phyloP scores from a whole-genome alignment of 2,329 filamentous ascomycete genomes.

The Stachybotrys chlorohalonatus region DNA sequence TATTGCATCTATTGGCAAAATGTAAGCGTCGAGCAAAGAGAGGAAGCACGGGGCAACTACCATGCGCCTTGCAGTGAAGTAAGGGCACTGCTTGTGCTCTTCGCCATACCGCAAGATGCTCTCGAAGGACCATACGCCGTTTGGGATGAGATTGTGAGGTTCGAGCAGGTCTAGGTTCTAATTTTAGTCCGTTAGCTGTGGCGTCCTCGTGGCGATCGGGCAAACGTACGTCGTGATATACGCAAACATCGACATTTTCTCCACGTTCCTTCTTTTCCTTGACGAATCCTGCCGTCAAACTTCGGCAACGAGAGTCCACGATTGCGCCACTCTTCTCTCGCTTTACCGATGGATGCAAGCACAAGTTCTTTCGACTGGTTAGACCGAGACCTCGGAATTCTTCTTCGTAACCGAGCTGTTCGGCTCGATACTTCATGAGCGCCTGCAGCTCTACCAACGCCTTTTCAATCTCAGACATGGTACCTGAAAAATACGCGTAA shows the following conservation, averaged over 20 bases:
- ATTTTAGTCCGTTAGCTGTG: conserved; percentile 7
- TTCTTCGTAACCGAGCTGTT: conserved; percentile 83
- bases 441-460: conserved; percentile 84
- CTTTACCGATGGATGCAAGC: conserved; percentile 91
- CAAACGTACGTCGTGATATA: conserved; percentile 78
- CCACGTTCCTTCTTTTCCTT: conserved; percentile 95
- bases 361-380: conserved; percentile 95
- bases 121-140: conserved; percentile 93
- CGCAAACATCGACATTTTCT: conserved; percentile 87
- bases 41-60: conserved; percentile 31
- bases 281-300: conserved; percentile 91
- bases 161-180: conserved; percentile 90
- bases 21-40: not conserved
- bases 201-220: not conserved
- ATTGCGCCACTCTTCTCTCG: conserved; percentile 90
- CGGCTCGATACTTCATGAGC: conserved; percentile 87
- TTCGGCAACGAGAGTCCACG: conserved; percentile 92
- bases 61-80: conserved; percentile 94
- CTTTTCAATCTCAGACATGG: conserved; percentile 99
- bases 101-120: conserved; percentile 84
- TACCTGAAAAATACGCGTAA: conserved; percentile 39
- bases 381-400: conserved; percentile 88
- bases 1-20: conserved; percentile 70
- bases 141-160: conserved; percentile 87
- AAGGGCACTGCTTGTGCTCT: conserved; percentile 92